Conservation (phyloP, 2,329 filamentous ascomycete species). For the Epichloe gansuensis region DNA sequence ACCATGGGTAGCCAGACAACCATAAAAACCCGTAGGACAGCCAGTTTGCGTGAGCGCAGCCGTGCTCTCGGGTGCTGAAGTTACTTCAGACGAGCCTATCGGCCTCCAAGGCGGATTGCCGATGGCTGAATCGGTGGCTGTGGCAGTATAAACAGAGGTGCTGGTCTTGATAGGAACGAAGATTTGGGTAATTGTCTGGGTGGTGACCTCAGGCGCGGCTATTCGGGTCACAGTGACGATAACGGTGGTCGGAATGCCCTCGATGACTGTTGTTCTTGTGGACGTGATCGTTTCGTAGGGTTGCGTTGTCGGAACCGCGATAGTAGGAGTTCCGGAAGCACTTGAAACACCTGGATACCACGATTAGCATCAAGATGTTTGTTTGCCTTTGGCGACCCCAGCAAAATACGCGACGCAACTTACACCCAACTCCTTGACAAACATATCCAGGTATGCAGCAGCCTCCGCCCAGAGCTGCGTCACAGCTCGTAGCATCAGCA, state of each 20-base stretch:
- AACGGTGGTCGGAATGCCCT: conserved; percentile 26
- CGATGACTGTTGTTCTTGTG: conserved; percentile 24
- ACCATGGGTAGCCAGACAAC: conserved; percentile 72
- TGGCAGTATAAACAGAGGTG: conserved; percentile 22
- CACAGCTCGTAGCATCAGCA: conserved; percentile 50
- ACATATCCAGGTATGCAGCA: conserved; percentile 63
- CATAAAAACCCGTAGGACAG: conserved; percentile 87
- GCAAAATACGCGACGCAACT: conserved; percentile 19
- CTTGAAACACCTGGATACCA: conserved; percentile 18
- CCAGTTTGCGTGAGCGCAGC: conserved; percentile 23
- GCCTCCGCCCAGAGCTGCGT: conserved; percentile 52
- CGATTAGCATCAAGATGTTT: not conserved
- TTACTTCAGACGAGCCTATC: conserved; percentile 15
- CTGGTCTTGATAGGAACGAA: conserved; percentile 13
- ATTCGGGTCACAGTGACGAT: conserved; percentile 28
- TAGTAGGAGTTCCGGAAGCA: conserved; percentile 17
- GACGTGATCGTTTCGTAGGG: conserved; percentile 23
- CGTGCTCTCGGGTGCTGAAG: conserved; percentile 23
- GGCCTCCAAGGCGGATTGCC: conserved; percentile 36
- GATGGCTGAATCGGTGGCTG: conserved; percentile 21
- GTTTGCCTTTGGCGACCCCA: not conserved
- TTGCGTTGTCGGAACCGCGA: conserved; percentile 9
- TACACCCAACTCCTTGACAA: conserved; percentile 59
- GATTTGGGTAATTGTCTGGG: conserved; percentile 14
- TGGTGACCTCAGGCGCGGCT: conserved; percentile 24